Conservation (phyloP, 495 filamentous ascomycete genomes). For the Copromyces sp. region DNA sequence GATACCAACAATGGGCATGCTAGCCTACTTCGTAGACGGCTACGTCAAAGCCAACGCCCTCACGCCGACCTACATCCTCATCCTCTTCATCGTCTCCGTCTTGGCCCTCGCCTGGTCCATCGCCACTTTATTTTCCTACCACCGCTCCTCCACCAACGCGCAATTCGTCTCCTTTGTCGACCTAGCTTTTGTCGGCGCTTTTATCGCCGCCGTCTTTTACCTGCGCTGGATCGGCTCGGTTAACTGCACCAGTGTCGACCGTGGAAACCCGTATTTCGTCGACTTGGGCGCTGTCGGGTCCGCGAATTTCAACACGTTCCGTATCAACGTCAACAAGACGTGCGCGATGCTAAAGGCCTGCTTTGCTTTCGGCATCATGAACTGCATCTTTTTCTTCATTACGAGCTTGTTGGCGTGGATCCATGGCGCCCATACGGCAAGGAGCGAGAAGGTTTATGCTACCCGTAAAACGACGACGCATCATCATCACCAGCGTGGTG, state of each 20-base stretch:
- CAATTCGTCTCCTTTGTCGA: conserved; percentile 71
- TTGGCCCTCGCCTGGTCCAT: conserved; percentile 71
- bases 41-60: conserved; percentile 59
- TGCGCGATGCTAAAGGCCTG: conserved; percentile 83
- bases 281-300: conserved; percentile 52
- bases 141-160: conserved; percentile 58
- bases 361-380: conserved; percentile 85
- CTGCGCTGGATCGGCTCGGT: conserved; percentile 57
- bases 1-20: conserved; percentile 83
- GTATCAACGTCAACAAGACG: conserved; percentile 53
- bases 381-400: conserved; percentile 69
- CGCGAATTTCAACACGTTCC: conserved; percentile 30
- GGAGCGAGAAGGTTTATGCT: conserved; percentile 6
- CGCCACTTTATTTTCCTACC: conserved; percentile 71
- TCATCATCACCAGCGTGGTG: background rate
- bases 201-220: conserved; percentile 71
- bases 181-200: conserved; percentile 67
- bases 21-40: conserved; percentile 74
- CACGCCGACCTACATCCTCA: conserved; percentile 69
- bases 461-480: background rate
- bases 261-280: conserved; percentile 37
- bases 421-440: conserved; percentile 30
- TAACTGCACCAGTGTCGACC: conserved; percentile 52
- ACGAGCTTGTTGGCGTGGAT: conserved; percentile 55
- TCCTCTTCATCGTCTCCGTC: conserved; percentile 84